Evolutionary conservation across 2,329 filamentous ascomycete species (phyloP), one percentile per base, ranked within the genome.

Genomic region (Colletotrichum plurivorum): DNA sequence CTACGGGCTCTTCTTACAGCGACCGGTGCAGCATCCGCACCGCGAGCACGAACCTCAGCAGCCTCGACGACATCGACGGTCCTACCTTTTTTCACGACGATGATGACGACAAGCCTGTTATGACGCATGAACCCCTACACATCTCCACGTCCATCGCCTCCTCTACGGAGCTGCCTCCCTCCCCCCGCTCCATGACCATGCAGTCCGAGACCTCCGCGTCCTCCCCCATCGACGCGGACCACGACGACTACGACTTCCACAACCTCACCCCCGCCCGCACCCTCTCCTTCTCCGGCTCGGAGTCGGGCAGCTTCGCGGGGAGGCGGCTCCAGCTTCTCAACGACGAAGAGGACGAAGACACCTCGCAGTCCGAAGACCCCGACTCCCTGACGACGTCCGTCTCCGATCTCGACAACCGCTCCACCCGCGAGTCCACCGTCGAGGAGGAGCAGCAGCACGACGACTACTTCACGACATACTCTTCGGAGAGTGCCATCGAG

Each of bases 241-340:
- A 78, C 59, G 68, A 76, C 74, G 63, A 81, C 74, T 76, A 79
- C 76, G 70, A 71, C 39, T 67, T 78, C 41, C 67, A 74, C 65
- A 73, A 71, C 49, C 76, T 80, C 56, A 83, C 83, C 1, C 82
- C 84, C 5, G 81, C 84, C 9, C 83, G 85, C 62, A 84, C 83
- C 15, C 78, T 85, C 62, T 88, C 87, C 2, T 87, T 87, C 72
- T 88, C 85, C 1, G 85, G 84, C 58, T 85, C 82, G 0, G 86
- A 87, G 70, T 80, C 82, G 2, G 84, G 82, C 27, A 76, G 73
- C 20, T 80, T 84, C 63, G 71, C 75, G 70, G 57, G 16, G 79
- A 73, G 65, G 73, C 56, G 49, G 27, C 20, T 62, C 5, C 53
- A 69, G 25, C 65, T 62, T 54, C 71, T 75, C 18, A 67, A 75